Base-by-base conservation (phyloP, 257 asterid genomes). In the Solanum neorickii region DNA sequence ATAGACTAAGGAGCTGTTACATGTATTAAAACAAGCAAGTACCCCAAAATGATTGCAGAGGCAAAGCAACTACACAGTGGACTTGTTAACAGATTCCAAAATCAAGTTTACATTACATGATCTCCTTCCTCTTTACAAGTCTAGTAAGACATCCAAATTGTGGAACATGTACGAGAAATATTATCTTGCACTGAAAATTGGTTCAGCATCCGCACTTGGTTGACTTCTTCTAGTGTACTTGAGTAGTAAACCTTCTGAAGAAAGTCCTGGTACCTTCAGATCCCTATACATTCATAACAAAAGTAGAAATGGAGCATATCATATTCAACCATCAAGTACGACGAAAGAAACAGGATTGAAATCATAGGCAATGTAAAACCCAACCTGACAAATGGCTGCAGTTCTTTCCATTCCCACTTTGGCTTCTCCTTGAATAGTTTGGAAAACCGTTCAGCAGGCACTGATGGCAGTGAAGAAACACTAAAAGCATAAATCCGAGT, bases 321-420 rank as follows among this genome's bases (percentile, higher is more conserved):
- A 68, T 25, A 21, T 46, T 56, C 33, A 69, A 25, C 83, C 37
- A 29, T 49, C 73, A 7, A 52, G 84, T 86, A 89, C 21, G 9
- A 85, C 29, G 77, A 39, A 82, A 87, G 27, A 47, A 88, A 15
- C 59, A 83, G 62, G 21, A 56, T 65, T 82, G 78, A 44, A 42
- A 73, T 39, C 35, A 33, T 6, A 66, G 42, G 82, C n/a, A 66
- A 70, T 23, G 62, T 62, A 80, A 65, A 37, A 90, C 56, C 88
- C 88, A 42, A 95, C 99, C 98, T 93, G 86, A 97, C 88, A 89
- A 91, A 97, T 89, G 99, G 98, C 87, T 92, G 93, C 29, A 97
- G 92, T 92, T 95, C 99, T 87, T 93, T 95, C 98, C 98, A 93
- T 86, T 95, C 98, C 99, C 99, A 96, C 90, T 90, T 96, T 21